phyloP scores from a whole-genome alignment of 441 rosid species.

The Gossypium aridum region DNA sequence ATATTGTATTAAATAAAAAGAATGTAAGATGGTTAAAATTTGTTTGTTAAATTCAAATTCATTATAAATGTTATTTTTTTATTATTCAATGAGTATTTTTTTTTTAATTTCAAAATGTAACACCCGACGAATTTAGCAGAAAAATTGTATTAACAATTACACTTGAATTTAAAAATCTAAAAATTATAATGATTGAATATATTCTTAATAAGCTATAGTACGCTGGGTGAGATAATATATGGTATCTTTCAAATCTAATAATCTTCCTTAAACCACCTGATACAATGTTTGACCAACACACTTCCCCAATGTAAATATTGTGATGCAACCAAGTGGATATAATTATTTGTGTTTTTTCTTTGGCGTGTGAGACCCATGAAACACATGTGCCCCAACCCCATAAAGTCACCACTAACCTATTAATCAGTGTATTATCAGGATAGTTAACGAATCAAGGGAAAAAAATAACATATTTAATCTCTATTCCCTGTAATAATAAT shows the following conservation, averaged over 20 bases:
- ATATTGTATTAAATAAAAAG: too few relatives aligned
- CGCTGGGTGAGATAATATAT: background rate
- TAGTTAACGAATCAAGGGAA: slow-evolving; percentile 27
- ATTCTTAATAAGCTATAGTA: too few relatives aligned
- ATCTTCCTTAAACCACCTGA: background rate
- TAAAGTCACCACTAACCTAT: slow-evolving; percentile 37
- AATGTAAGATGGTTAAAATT: too few relatives aligned
- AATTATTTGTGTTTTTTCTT: slow-evolving; percentile 13
- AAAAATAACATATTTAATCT: slow-evolving; percentile 15
- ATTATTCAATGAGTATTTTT: too few relatives aligned
- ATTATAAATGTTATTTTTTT: too few relatives aligned
- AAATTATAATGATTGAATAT: too few relatives aligned
- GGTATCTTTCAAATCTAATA: background rate
- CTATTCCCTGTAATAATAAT: background rate
- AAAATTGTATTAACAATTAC: too few relatives aligned
- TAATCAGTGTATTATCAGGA: slow-evolving; percentile 16
- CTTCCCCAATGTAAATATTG: background rate
- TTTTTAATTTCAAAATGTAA: too few relatives aligned
- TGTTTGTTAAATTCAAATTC: too few relatives aligned
- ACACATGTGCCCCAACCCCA: slow-evolving; percentile 15
- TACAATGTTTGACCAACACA: too few relatives aligned
- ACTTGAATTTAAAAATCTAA: too few relatives aligned
- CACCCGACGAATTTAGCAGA: too few relatives aligned
- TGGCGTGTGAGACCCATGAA: background rate
- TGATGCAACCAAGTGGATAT: slow-evolving; percentile 24